Base-by-base conservation (phyloP, 1,284 basidiomycete genomes). In the Kalmanozyma brasiliensis region DNA sequence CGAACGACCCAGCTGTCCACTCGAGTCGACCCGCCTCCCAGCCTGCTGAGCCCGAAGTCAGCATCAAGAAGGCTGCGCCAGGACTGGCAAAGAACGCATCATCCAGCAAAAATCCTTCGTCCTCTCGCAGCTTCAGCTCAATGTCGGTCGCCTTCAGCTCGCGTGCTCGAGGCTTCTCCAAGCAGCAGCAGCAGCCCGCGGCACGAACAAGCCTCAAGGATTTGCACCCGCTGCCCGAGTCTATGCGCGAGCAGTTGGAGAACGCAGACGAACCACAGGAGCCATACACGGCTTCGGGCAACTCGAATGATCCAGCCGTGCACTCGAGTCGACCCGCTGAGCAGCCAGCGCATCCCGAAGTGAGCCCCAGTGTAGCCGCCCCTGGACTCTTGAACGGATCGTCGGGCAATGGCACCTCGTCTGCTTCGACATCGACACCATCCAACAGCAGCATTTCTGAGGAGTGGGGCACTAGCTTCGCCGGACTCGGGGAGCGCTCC, bases 401-500 rank as follows among this genome's bases (percentile, higher is more conserved):
- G 3, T 51, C 59, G 2, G 32, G 26, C 24, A 61, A 47, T 30
- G 34, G 49, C 11, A 33, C 46, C 3, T 23, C 53, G 14, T 49
- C 61, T 22, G 42, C 57, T 24, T 46, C 49, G 6, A 13, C n/a
- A n/a, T n/a, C n/a, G n/a, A n/a, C n/a, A n/a, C n/a, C n/a, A n/a
- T n/a, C 22, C 40, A 53, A 42, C 26, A 53, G 52, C 43, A 71
- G 53, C 38, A 49, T 55, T 16, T 62, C 61, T 11, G 59, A 71
- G 34, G 62, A 96, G 82, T 98, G 95, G 95, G 91, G 90, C 1
- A 90, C 87, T 71, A 91, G 89, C 75, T 98, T 94, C 81, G 85
- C 88, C 55, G 95, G 95, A 0, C 84, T 98, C 36, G 91, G 91
- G 8, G 83, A 86, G 3, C 85, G 89, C 78, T 89, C 94, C 1